A percentile compares a stretch with the other conserved stretches of the same genome.
Evolutionary conservation across 192 early-diverging fungal species (phyloP).

Genomic region (Powellomyces hirtus): DNA sequence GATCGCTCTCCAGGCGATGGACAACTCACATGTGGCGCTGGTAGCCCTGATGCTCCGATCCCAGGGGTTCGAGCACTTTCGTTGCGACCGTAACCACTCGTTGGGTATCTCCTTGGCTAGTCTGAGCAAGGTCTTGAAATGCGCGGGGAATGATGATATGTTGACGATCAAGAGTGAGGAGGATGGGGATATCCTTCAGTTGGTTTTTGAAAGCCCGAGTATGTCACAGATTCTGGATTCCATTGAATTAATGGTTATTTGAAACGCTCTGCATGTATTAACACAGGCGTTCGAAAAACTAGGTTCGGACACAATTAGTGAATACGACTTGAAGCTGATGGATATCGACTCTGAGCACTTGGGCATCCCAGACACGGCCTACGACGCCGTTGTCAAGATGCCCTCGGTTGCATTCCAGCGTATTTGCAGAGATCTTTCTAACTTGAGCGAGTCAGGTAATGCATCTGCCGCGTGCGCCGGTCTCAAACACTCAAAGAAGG

Average conservation of each 20-base stretch:
- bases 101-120: constrained; percentile 86
- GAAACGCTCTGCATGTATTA: too few relatives aligned
- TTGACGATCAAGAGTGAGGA: constrained; percentile 90
- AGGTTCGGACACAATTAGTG: constrained; percentile 40
- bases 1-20: constrained; percentile 97
- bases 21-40: constrained; percentile 96
- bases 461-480: neutral
- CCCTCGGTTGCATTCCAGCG: constrained; percentile 86
- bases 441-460: constrained; percentile 80
- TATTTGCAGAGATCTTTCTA: constrained; percentile 82
- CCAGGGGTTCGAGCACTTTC: constrained; percentile 60
- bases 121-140: constrained; percentile 91
- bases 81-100: constrained; percentile 85
- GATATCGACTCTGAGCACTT: constrained; percentile 96
- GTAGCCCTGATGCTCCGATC: constrained; percentile 80
- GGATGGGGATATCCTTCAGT: constrained; percentile 72
- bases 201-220: constrained; percentile 61
- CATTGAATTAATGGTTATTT: too few relatives aligned
- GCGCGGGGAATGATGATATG: constrained; percentile 87
- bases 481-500: too few relatives aligned
- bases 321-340: constrained; percentile 98
- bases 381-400: constrained; percentile 89
- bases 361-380: constrained; percentile 91
- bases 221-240: constrained; percentile 25
- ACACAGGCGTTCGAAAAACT: too few relatives aligned